Evolutionary conservation across 2,329 filamentous ascomycete genomes (phyloP), one percentile per base, ranked within the genome.

Genomic region (Sarocladium kiliense): DNA sequence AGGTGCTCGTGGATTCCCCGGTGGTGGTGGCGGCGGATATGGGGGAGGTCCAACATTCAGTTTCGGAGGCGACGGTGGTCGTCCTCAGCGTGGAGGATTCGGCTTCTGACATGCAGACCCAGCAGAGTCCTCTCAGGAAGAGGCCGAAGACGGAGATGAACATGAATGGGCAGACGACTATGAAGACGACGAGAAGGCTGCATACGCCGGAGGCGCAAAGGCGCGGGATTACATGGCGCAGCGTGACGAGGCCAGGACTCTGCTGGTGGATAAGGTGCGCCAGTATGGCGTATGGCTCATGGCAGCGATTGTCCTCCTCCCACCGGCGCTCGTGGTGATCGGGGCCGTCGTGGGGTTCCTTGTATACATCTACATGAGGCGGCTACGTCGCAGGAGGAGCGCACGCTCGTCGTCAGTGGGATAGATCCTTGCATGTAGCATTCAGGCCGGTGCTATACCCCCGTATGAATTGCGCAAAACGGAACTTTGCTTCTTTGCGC

Each of bases 1-100:
- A 5, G 74, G 79, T 34, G 79, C 77, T 68, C 71, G 74, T 51
- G 81, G 81, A 63, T 78, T 64, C 23, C 58, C 58, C 21, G 59
- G 59, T 23, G 63, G 61, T 19, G 64, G 63, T 14, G 56, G 56
- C 30, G 63, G 75, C 68, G 78, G 80, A 19, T 76, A 75, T 65
- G 69, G 66, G 9, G 68, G 69, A n/a, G 74, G 80, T 34, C 79
- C 77, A 50, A 77, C 79, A 57, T 87, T 86, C 70, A 77, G 78
- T 60, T 87, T 86, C 56, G 69, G 70, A 36, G 67, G 64, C 44
- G 61, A 59, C 34, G 71, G 70, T 47, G 66, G 67, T 37, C 66
- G 69, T 30, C 66, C 66, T 45, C 65, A 70, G 57, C 65, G 74
- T 32, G 69, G 64, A 45, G 62, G 56, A 30, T 75, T 73, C 65